phyloP scores from a whole-genome alignment of 2,329 filamentous ascomycete species.

The Aureobasidium sp. region DNA sequence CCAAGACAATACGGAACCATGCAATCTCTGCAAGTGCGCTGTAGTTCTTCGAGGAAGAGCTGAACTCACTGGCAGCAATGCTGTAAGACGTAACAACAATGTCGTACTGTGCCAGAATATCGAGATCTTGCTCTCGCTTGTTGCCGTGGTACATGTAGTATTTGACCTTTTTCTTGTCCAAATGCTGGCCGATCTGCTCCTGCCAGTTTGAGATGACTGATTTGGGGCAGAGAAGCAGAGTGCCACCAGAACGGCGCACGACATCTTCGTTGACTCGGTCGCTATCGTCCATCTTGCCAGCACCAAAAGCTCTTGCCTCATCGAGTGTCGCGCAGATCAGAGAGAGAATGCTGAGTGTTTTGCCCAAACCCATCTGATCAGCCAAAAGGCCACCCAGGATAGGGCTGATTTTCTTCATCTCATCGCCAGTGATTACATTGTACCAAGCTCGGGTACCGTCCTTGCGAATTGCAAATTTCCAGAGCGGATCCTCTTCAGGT shows the following conservation, averaged over 20 bases:
- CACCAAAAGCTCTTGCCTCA: conserved; percentile 57
- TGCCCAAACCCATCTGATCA: conserved; percentile 47
- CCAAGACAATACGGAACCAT: conserved; percentile 89
- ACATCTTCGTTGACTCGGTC: conserved; percentile 34
- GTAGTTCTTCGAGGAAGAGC: conserved; percentile 34
- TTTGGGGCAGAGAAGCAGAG: conserved; percentile 79
- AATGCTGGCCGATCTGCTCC: conserved; percentile 78
- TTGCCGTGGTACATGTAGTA: conserved; percentile 84
- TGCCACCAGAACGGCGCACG: conserved; percentile 66
- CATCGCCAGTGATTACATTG: conserved; percentile 77
- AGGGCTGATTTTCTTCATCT: conserved; percentile 32
- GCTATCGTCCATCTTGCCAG: conserved; percentile 34
- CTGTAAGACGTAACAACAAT: conserved; percentile 90
- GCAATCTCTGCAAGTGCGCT: conserved; percentile 68
- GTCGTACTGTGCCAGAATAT: conserved; percentile 65
- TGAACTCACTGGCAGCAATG: conserved; percentile 67
- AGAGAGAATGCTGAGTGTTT: conserved; percentile 69
- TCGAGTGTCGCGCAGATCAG: conserved; percentile 61
- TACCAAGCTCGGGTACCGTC: conserved; percentile 59
- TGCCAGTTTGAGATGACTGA: conserved; percentile 94
- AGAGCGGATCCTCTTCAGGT: conserved; percentile 45
- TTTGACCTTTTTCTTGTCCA: conserved; percentile 56
- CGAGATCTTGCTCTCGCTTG: conserved; percentile 61
- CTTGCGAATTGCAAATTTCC: conserved; percentile 55
- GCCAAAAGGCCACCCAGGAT: conserved; percentile 42